Evolutionary conservation across 306 rosid genomes (phyloP).

Genomic region (Vicia faba): DNA sequence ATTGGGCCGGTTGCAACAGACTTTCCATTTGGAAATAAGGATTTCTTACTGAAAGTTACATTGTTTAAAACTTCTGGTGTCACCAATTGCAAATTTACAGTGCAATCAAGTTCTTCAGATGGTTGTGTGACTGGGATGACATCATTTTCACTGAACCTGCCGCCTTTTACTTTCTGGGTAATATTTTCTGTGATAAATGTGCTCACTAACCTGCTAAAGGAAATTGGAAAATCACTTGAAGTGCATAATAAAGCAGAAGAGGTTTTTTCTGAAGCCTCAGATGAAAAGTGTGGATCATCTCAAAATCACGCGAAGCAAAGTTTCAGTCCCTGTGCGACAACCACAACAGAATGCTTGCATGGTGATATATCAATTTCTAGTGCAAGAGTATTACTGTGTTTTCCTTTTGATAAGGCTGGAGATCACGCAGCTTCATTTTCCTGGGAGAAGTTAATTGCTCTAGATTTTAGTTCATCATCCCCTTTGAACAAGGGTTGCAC

Average conservation of each 20-base stretch:
- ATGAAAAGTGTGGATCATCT: conserved; percentile 44
- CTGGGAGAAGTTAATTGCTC: conserved; percentile 76
- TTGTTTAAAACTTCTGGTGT: conserved; percentile 72
- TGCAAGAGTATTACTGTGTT: conserved; percentile 85
- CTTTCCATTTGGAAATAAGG: conserved; percentile 55
- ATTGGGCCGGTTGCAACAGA: conserved; percentile 47
- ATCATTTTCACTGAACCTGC: conserved; percentile 67
- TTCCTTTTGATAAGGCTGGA: conserved; percentile 57
- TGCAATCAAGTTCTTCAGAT: conserved; percentile 57
- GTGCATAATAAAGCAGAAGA: conserved; percentile 39
- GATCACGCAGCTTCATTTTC: conserved; percentile 48
- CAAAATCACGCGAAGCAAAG: conserved; percentile 44
- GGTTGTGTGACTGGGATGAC: conserved; percentile 46
- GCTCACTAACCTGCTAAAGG: conserved; percentile 52
- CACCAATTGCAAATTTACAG: conserved; percentile 55
- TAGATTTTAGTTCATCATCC: conserved; percentile 63
- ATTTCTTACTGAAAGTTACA: conserved; percentile 55
- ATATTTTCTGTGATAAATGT: conserved; percentile 55
- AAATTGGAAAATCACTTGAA: conserved; percentile 54
- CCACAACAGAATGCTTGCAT: conserved; percentile 52
- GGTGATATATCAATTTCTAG: conserved; percentile 68
- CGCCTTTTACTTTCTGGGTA: conserved; percentile 79
- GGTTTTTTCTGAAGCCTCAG: conserved; percentile 38
- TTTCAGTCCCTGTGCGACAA: conserved; percentile 47
- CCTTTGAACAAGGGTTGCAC: conserved; percentile 42